Evolutionary conservation across 2,329 filamentous ascomycete genomes (phyloP).

Genomic region (Rhynchosporium agropyri): DNA sequence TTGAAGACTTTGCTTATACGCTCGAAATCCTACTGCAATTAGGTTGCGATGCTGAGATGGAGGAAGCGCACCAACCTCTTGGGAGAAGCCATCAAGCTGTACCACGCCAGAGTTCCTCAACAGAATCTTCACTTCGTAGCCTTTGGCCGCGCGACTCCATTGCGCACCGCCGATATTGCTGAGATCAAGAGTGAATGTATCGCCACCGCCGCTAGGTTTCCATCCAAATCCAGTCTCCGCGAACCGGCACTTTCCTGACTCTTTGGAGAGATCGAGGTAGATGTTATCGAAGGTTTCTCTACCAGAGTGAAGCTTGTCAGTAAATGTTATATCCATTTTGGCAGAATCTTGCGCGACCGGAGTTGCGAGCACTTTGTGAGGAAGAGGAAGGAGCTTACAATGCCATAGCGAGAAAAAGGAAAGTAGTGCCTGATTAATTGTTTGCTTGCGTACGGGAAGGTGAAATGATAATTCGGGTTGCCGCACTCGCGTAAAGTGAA

Average conservation of each 20-base stretch:
- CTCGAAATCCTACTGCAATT: slow-evolving; percentile 71
- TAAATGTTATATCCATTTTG: slow-evolving; percentile 7
- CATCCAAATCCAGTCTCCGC: slow-evolving; percentile 93
- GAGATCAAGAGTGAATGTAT: slow-evolving; percentile 91
- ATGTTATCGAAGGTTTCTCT: slow-evolving; percentile 97
- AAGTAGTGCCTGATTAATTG: slow-evolving; percentile 1
- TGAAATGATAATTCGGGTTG: not conserved
- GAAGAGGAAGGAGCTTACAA: slow-evolving; percentile 21
- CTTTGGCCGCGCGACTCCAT: slow-evolving; percentile 92
- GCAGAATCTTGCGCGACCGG: not conserved
- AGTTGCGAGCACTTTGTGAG: not conserved
- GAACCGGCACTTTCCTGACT: slow-evolving; percentile 90
- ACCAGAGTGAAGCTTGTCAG: slow-evolving; percentile 22
- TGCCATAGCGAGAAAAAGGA: slow-evolving; percentile 19
- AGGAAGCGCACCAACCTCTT: slow-evolving; percentile 60
- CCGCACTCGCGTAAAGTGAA: slow-evolving; percentile 5
- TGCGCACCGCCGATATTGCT: slow-evolving; percentile 84
- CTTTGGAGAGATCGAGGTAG: slow-evolving; percentile 92
- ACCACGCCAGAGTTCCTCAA: slow-evolving; percentile 83
- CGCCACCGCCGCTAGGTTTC: slow-evolving; percentile 85
- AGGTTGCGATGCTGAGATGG: slow-evolving; percentile 23
- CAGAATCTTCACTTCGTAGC: slow-evolving; percentile 90
- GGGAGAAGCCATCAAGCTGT: slow-evolving; percentile 92
- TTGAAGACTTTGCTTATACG: slow-evolving; percentile 92
- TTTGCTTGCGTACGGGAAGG: slow-evolving; percentile 12